Conservation (phyloP, 2,329 filamentous ascomycete species). For the Macrophomina pseudophaseolina region DNA sequence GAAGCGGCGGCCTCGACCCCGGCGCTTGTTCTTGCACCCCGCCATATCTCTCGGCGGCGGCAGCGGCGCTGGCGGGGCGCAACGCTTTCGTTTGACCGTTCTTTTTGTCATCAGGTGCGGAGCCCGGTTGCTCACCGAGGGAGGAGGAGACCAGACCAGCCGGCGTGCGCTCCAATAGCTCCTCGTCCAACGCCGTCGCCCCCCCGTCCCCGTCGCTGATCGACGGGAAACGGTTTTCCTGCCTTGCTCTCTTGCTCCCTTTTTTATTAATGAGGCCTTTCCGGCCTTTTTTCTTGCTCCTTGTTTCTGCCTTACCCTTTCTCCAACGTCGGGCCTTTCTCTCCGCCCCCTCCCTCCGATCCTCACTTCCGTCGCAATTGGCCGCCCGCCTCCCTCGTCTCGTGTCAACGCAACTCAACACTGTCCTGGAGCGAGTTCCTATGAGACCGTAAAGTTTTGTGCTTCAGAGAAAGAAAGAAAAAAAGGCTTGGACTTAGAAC, state of each 20-base stretch:
- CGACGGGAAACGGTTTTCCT: slow-evolving; percentile 1
- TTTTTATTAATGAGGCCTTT: neutral
- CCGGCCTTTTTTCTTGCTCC: neutral
- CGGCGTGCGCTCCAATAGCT: neutral
- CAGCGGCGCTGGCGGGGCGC: no score
- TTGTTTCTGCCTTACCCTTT: no score
- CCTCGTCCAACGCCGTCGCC: no score
- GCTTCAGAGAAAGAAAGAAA: neutral
- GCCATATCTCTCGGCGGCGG: neutral
- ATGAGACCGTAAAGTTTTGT: no score
- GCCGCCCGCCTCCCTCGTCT: neutral
- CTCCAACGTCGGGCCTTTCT: neutral
- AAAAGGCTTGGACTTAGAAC: neutral
- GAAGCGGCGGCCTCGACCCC: neutral
- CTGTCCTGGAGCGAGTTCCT: no score
- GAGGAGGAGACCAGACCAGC: neutral
- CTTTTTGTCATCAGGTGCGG: slow-evolving; percentile 2
- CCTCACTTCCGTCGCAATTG: no score
- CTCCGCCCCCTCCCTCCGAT: no score
- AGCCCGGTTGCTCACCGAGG: neutral
- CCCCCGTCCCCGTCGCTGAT: neutral
- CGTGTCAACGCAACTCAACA: no score
- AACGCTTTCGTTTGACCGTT: neutral
- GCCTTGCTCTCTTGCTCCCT: neutral
- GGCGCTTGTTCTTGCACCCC: neutral